Evolutionary conservation across 1,284 basidiomycete species (phyloP), one percentile per base, ranked within the genome.

Genomic region (Stereum hirsutum): DNA sequence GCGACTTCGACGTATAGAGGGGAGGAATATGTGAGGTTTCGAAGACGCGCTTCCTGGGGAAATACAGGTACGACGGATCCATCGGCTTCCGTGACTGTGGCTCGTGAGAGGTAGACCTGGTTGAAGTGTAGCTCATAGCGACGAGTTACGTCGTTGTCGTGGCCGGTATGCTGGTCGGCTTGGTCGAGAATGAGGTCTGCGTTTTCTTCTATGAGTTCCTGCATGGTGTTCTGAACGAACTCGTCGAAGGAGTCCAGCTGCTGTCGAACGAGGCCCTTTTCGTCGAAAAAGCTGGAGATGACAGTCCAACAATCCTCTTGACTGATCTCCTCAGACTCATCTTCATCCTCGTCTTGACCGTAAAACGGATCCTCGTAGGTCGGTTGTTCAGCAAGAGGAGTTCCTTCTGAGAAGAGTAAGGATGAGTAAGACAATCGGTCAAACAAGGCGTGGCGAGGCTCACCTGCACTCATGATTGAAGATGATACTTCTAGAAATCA

Each of bases 151-250:
- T 74, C 91, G 31, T 78, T 69, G 31, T 81, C 77, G 49, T 84
- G 81, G 14, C 91, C 93, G 3, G 92, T 89, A 61, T 96, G 92
- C 65, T 99, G 95, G 59, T 92, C 87, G 46, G 86, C 86, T 65
- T 99, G 95, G 66, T 99, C 95, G 41, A 99, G 72, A 48, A 95
- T 94, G 57, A 99, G 79, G 55, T 90, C 89, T 26, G 83, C 71
- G 53, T 90, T 92, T 67, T 99, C 96, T 59, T 99, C 95, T 27
- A 99, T 94, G 26, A 99, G 75, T 62, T 99, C 95, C 66, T 99
- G 95, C 89, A 99, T 97, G n/a, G 94, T 98, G 58, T 97, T 98
- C 62, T 95, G 91, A 39, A 99, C 90, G 58, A 99, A 99, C 66
- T 99, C 96, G 64, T 99, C 94, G 68, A 96, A 99, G 24, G 91